Evolutionary conservation across 345 rosid species (phyloP).

Genomic region (Citrus sinensis): DVS_A1.0 CM039163.1:48082001-48082500

Average conservation of each 20-base stretch:
- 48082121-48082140: neutral
- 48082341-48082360: conserved; percentile 35
- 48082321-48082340: conserved; percentile 62
- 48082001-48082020: conserved; percentile 1
- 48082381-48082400: conserved; percentile 1
- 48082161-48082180: neutral
- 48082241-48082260: neutral
- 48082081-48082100: too few species aligned
- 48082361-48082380: conserved; percentile 47
- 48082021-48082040: neutral
- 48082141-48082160: neutral
- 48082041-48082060: neutral
- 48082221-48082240: neutral
- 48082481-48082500: conserved; percentile 39
- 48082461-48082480: conserved; percentile 36
- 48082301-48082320: conserved; percentile 98
- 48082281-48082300: conserved; percentile 65
- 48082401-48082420: conserved; percentile 7
- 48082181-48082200: neutral
- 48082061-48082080: neutral
- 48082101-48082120: neutral
- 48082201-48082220: neutral
- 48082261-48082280: conserved; percentile 49
- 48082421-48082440: neutral
- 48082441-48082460: neutral